Evolutionary conservation across 257 asterid genomes (phyloP).

Genomic region (Verbena officinalis): DNA sequence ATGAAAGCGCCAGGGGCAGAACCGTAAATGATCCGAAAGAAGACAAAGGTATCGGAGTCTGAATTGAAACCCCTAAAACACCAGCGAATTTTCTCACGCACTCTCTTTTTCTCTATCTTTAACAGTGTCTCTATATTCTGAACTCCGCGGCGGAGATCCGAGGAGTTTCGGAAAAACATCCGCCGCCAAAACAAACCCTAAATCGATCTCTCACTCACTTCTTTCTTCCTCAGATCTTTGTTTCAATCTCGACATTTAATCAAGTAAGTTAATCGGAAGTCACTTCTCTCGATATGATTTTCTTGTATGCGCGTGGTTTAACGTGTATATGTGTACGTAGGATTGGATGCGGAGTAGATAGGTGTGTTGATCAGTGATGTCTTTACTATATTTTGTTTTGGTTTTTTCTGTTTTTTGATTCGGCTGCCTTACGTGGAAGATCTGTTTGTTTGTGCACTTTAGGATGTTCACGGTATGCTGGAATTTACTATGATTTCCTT

Average conservation of each 20-base stretch:
- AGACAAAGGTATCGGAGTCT: slow-evolving; percentile 21
- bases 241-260: slow-evolving; percentile 2
- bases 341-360: background rate
- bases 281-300: background rate
- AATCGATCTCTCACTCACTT: no score
- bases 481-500: background rate
- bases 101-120: slow-evolving; percentile 2
- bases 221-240: slow-evolving; percentile 35
- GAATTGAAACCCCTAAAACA: slow-evolving; percentile 42
- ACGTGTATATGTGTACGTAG: slow-evolving; percentile 1
- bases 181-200: slow-evolving; percentile 20
- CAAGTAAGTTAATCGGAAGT: slow-evolving; percentile 30
- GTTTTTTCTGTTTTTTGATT: background rate
- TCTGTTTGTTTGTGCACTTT: slow-evolving; percentile 23
- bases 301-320: slow-evolving; percentile 8
- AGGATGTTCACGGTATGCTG: background rate
- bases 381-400: background rate
- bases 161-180: slow-evolving; percentile 46
- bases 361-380: slow-evolving; percentile 28
- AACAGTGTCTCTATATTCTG: slow-evolving; percentile 31
- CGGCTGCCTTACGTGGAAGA: slow-evolving; percentile 10
- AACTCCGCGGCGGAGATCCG: slow-evolving; percentile 69
- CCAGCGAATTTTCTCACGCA: slow-evolving; percentile 9
- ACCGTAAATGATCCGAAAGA: slow-evolving; percentile 25
- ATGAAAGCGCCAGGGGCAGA: slow-evolving; percentile 26